Evolutionary conservation across 1,284 basidiomycete species (phyloP).

Genomic region (Caloboletus inedulis): DNA sequence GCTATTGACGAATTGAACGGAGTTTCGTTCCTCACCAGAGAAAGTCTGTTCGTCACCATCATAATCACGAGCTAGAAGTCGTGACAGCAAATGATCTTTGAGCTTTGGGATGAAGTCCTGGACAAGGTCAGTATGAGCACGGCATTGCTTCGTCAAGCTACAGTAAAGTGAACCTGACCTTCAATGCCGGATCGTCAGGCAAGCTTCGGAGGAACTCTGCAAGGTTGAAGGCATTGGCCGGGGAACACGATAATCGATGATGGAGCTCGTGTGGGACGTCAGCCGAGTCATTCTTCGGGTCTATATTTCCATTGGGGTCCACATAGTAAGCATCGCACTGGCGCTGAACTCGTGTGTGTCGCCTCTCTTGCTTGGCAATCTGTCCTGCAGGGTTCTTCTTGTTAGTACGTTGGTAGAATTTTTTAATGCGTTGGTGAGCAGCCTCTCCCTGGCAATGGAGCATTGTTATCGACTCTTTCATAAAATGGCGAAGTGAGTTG

Average conservation of each 20-base stretch:
- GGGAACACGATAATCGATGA: background rate
- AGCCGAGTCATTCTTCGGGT: background rate
- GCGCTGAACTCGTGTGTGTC: background rate
- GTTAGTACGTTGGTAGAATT: constrained; percentile 10
- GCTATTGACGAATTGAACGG: background rate
- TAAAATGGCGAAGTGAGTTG: background rate
- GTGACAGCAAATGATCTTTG: constrained; percentile 17
- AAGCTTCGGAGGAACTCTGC: constrained; percentile 1
- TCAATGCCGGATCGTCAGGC: constrained; percentile 8
- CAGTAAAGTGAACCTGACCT: constrained; percentile 4
- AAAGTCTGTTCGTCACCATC: constrained; percentile 5
- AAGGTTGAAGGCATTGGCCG: constrained; percentile 10
- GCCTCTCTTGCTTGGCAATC: constrained; percentile 13
- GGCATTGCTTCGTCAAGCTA: background rate
- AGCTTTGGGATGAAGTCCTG: constrained; percentile 21
- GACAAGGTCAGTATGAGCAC: background rate
- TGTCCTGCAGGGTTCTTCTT: constrained; percentile 6
- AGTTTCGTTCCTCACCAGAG: background rate
- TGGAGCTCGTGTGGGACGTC: background rate
- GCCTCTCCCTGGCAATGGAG: constrained; percentile 9
- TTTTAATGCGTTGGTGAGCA: constrained; percentile 13
- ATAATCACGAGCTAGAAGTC: constrained; percentile 3
- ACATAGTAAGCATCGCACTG: background rate
- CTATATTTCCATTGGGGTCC: background rate
- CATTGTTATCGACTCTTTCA: background rate